Conservation (phyloP, 1,284 basidiomycete species). For the Coriolopsis trogii region DNA sequence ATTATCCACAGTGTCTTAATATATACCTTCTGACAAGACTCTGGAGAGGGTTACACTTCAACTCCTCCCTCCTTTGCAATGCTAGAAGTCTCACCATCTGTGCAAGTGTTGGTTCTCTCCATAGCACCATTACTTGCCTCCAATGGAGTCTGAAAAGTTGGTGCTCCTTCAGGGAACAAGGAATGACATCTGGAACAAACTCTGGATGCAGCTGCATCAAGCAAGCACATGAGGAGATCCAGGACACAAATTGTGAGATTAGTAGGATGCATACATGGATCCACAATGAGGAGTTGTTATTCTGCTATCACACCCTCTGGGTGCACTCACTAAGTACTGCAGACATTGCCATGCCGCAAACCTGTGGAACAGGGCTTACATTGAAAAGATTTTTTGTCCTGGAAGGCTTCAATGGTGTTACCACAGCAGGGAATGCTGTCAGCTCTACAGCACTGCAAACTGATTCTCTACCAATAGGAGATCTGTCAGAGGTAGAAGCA, state of each 20-base stretch:
- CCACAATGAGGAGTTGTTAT: constrained; percentile 25
- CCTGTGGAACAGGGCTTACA: constrained; percentile 1
- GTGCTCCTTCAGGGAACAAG: constrained; percentile 35
- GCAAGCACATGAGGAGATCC: constrained; percentile 38
- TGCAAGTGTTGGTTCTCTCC: too few species aligned
- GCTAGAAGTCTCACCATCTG: too few species aligned
- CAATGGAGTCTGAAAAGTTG: too few species aligned
- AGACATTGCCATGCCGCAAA: constrained; percentile 13
- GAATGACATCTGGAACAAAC: constrained; percentile 31
- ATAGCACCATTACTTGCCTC: too few species aligned
- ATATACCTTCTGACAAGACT: too few species aligned
- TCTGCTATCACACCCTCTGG: background rate
- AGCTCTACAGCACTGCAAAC: too few species aligned
- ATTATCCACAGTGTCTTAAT: too few species aligned
- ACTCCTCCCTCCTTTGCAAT: too few species aligned
- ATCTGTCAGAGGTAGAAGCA: too few species aligned
- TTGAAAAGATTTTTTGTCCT: constrained; percentile 13
- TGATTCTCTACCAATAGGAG: too few species aligned
- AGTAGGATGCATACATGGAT: constrained; percentile 31
- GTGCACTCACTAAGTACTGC: constrained; percentile 9
- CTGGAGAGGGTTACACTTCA: too few species aligned
- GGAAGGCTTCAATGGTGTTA: constrained; percentile 7
- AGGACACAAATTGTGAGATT: constrained; percentile 34
- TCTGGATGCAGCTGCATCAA: constrained; percentile 35
- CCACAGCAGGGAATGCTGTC: too few species aligned